These are phyloP conservation scores for Penicillium pancosmium DNA, from an alignment of 495 filamentous ascomycete species.

Conservation along the genomic window DNA sequence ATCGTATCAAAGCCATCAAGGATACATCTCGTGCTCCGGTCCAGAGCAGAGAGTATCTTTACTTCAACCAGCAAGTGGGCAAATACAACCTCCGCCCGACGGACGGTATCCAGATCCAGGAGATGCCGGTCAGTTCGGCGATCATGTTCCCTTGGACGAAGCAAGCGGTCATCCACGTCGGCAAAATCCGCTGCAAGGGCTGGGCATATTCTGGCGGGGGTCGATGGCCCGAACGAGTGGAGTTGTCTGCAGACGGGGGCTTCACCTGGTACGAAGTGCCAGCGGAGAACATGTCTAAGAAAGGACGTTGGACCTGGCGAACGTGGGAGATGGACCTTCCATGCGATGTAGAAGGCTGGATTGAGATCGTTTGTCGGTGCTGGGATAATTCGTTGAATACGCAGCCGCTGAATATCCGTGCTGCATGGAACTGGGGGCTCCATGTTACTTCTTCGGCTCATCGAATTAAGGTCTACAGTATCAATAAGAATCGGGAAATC, in stretches of 20 bases:
- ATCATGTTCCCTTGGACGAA: slow-evolving; percentile 41
- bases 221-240: slow-evolving; percentile 47
- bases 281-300: slow-evolving; percentile 36
- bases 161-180: slow-evolving; percentile 35
- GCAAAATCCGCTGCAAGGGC: slow-evolving; percentile 44
- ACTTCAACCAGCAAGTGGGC: slow-evolving; percentile 44
- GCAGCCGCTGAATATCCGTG: slow-evolving; percentile 41
- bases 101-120: slow-evolving; percentile 47
- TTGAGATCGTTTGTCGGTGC: slow-evolving; percentile 44
- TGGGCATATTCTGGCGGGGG: slow-evolving; percentile 52
- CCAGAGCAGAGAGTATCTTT: slow-evolving; percentile 51
- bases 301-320: slow-evolving; percentile 41
- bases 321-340: slow-evolving; percentile 45
- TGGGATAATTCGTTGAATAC: slow-evolving; percentile 50
- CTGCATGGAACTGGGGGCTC: slow-evolving; percentile 61
- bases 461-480: slow-evolving; percentile 63
- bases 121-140: slow-evolving; percentile 53
- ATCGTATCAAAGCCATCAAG: slow-evolving; percentile 41
- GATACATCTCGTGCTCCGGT: slow-evolving; percentile 45
- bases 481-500: slow-evolving; percentile 53
- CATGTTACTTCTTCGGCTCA: slow-evolving; percentile 69
- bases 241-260: slow-evolving; percentile 45
- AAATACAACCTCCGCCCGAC: slow-evolving; percentile 38
- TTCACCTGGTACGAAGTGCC: slow-evolving; percentile 44
- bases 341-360: slow-evolving; percentile 47